Evolutionary conservation across 805 yeast genomes (phyloP), one percentile per base, ranked within the genome.

Genomic region (Metschnikowia sp.): DNA sequence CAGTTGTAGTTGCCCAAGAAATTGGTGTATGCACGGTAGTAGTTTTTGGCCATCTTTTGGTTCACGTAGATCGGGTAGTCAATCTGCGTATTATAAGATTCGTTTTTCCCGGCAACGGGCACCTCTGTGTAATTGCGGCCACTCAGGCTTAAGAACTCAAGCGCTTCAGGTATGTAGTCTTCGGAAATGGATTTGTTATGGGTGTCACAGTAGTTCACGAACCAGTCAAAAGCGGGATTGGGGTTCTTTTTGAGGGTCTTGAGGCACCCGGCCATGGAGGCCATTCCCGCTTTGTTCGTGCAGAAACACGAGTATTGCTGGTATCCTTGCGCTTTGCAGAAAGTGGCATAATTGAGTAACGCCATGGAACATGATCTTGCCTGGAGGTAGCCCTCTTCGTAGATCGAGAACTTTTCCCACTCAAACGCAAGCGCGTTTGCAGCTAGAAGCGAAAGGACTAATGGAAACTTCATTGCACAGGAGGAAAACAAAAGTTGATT

Each of bases 21-120:
- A 10, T 31, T 42, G 12, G 30, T 15, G 15, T 39, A 40, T 3
- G 52, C 39, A 5, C 26, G 36, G 32, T 45, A 30, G 29, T 39
- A 39, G 13, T 13, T 12, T 22, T 8, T 15, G 10, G 47, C 38
- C 26, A 30, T 22, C 3, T 44, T 36, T 1, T 32, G n/a, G 29
- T 51, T 39, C 10, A 33, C 43, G 18, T 30, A 10, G n/a, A 51
- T 32, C 10, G 54, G 52, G 15, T 22, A 37, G 35, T 51, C 50
- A 4, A 42, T 41, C 10, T 32, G 9, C 1, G 47, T 46, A 22
- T 22, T 2, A 22, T 34, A 1, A 54, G 35, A 5, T 10, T 22
- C 9, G 39, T 22, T 13, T 63, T 49, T 12, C 62, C 49, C 30
- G 49, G 48, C 13, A 68, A 37, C 4, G 74, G 73, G 33, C 32